These are phyloP conservation scores for Penicillium waksmanii DNA, from an alignment of 495 filamentous ascomycete species.

Conservation along the genomic window DNA sequence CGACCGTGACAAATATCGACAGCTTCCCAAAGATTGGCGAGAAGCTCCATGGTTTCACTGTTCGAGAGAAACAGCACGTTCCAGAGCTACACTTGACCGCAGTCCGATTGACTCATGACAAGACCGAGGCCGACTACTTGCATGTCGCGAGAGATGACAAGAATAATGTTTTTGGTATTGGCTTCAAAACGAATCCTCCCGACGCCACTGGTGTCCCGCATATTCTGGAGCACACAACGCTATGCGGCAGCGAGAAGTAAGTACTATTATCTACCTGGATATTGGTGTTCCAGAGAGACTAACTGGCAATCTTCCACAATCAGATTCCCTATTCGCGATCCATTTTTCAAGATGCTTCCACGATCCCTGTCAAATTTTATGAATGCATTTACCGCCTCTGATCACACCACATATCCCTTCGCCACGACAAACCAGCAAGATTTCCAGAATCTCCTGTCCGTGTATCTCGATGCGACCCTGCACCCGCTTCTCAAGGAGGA, in stretches of 20 bases:
- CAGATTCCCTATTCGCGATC: slow-evolving; percentile 94
- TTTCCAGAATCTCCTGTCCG: slow-evolving; percentile 92
- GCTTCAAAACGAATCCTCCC: slow-evolving; percentile 97
- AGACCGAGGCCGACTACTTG: slow-evolving; percentile 92
- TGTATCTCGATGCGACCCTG: slow-evolving; percentile 94
- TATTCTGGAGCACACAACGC: slow-evolving; percentile 94
- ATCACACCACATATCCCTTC: slow-evolving; percentile 98
- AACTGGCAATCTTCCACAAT: slow-evolving; percentile 21
- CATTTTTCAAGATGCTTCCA: slow-evolving; percentile 99
- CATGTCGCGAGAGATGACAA: slow-evolving; percentile 92
- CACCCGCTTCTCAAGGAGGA: slow-evolving; percentile 82
- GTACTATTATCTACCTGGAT: slow-evolving; percentile 18
- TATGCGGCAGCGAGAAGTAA: slow-evolving; percentile 96
- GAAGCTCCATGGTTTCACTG: slow-evolving; percentile 88
- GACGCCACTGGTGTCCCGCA: slow-evolving; percentile 96
- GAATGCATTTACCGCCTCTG: slow-evolving; percentile 96
- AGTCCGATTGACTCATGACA: slow-evolving; percentile 84
- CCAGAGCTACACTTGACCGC: slow-evolving; percentile 93
- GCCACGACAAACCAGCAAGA: slow-evolving; percentile 96
- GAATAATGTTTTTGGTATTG: slow-evolving; percentile 99
- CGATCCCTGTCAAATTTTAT: slow-evolving; percentile 98
- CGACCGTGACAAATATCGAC: slow-evolving; percentile 71
- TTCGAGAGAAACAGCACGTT: slow-evolving; percentile 84
- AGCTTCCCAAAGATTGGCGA: slow-evolving; percentile 77
- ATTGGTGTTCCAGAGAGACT: not conserved